Evolutionary conservation across 768 basidiomycete species (phyloP).

Genomic region (Leccinum longicurvipes): DNA sequence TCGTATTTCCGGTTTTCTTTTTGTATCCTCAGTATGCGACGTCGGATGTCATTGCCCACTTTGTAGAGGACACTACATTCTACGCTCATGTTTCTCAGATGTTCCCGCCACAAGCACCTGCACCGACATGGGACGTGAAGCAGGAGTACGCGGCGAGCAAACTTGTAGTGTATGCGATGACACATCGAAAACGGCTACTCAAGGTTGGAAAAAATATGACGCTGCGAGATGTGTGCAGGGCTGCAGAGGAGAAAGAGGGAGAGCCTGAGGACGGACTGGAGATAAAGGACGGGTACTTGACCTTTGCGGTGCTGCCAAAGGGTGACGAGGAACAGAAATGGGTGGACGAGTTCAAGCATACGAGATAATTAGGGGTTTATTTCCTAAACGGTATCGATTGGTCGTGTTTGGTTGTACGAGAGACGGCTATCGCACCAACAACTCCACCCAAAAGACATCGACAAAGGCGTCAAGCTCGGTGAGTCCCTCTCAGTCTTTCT

Average conservation of each 20-base stretch:
- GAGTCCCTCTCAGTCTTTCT: constrained; percentile 46
- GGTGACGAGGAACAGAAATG: constrained; percentile 76
- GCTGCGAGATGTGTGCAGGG: constrained; percentile 68
- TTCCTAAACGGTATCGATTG: constrained; percentile 22
- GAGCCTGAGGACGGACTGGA: constrained; percentile 75
- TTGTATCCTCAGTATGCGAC: constrained; percentile 88
- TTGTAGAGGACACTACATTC: constrained; percentile 84
- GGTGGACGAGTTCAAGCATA: constrained; percentile 83
- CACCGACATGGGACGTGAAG: constrained; percentile 74
- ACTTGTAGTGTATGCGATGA: constrained; percentile 82
- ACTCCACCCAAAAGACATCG: constrained; percentile 33
- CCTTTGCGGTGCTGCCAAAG: constrained; percentile 75
- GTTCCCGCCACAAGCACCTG: constrained; percentile 69
- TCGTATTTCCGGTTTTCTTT: constrained; percentile 87
- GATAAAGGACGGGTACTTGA: constrained; percentile 76
- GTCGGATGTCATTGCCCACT: constrained; percentile 85
- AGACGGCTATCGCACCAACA: constrained; percentile 6
- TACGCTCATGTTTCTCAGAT: constrained; percentile 71
- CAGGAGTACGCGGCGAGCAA: constrained; percentile 62
- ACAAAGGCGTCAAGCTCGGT: constrained; percentile 66
- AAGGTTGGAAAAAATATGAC: constrained; percentile 93
- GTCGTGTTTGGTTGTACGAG: constrained; percentile 29
- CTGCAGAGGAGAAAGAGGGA: constrained; percentile 57
- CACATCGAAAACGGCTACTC: constrained; percentile 67
- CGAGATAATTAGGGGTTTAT: constrained; percentile 5